These are phyloP conservation scores for Geranium incanum DNA, from an alignment of 441 rosid species.

Conservation along the genomic window DNA sequence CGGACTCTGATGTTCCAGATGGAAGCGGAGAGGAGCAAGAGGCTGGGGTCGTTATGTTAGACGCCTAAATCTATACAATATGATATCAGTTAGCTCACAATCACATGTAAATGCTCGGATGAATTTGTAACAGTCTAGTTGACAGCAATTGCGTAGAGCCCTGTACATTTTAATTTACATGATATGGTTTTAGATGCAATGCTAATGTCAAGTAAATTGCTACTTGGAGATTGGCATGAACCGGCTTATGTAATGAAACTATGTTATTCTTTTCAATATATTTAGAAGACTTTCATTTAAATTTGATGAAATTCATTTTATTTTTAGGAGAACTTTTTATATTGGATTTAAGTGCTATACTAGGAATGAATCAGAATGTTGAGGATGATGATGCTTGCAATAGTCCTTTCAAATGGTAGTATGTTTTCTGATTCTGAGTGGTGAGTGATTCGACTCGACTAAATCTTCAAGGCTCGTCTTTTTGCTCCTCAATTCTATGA, in stretches of 20 bases:
- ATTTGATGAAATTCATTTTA: too few relatives aligned
- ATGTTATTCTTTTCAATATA: neutral
- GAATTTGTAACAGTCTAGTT: neutral
- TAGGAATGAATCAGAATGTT: neutral
- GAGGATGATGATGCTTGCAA: neutral
- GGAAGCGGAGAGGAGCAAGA: constrained; percentile 11
- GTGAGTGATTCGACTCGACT: neutral
- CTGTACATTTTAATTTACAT: too few relatives aligned
- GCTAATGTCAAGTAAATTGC: too few relatives aligned
- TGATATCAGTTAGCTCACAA: neutral
- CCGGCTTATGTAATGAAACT: neutral
- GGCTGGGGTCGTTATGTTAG: constrained; percentile 30
- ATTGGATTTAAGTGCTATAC: too few relatives aligned
- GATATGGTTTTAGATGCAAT: too few relatives aligned
- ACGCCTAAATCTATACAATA: constrained; percentile 25
- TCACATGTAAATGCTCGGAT: neutral
- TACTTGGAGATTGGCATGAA: too few relatives aligned
- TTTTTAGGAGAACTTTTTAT: too few relatives aligned
- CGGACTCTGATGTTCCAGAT: constrained; percentile 18
- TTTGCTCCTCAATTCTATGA: neutral
- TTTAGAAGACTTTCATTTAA: too few relatives aligned
- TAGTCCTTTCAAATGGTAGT: neutral
- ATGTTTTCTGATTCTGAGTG: neutral
- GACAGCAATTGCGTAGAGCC: too few relatives aligned
- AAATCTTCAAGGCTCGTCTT: neutral